Base-by-base conservation (phyloP, 1,139 yeast species). In the Nakaseomyces delphensis region DNA sequence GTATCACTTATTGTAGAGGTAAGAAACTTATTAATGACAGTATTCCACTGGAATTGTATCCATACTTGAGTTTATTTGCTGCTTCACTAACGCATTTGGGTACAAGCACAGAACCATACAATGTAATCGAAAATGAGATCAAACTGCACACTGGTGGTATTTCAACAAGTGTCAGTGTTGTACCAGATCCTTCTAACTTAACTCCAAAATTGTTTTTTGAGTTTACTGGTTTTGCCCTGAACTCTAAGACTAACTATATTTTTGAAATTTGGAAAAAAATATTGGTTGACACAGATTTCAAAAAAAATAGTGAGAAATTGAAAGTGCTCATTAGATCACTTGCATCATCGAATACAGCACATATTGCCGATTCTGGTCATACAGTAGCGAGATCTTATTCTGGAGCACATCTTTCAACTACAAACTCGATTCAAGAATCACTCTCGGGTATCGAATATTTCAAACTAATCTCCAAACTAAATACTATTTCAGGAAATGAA, bases 281-380 rank as follows among this genome's bases (percentile, higher is more conserved):
- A 30, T 65, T 91, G 41, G 58, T 69, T n/a, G 73, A 77, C 38
- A 86, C 96, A 1, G 76, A 79, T 50, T 81, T 86, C 53, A 68
- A 67, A 16, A 71, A 66, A 21, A 83, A 83, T 40, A 67, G 78
- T 43, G 82, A 80, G 42, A 91, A 89, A 56, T 68, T 91, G 46
- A 70, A 76, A 48, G 78, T 85, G 1, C 68, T 91, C 50, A 76
- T 93, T 37, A 83, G 82, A 53, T 75, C 80, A 41, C 64, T 81
- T 58, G 83, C 85, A 0, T 83, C 89, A 36, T 89, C 86, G 54
- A 86, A 84, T 54, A 68, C 87, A 52, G 79, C 87, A 53, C 69
- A 73, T 9, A 74, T 87, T 41, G 91, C 96, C 5, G 94, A 89
- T 48, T 70, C 83, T 40, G 99, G 99, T 1, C 97, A 91, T 58